A percentile compares a stretch with the other conserved stretches of the same genome.
Evolutionary conservation across 495 filamentous ascomycete genomes (phyloP).

Genomic region (Amphirosellinia nigrospora): DNA sequence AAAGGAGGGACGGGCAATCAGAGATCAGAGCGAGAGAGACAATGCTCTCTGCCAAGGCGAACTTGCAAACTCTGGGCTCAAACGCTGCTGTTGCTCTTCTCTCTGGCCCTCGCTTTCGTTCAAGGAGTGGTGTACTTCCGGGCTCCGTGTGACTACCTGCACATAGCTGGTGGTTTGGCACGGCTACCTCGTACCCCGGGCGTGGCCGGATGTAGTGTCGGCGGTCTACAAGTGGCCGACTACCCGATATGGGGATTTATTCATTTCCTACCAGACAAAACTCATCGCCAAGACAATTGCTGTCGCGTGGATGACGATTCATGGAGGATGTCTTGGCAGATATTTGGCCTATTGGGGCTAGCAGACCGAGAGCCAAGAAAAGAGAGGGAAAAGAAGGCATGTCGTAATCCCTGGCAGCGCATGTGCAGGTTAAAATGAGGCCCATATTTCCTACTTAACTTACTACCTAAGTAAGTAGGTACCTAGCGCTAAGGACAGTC

Average conservation of each 20-base stretch:
- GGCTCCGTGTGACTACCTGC: not conserved
- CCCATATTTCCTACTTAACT: not conserved
- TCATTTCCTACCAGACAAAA: constrained; percentile 13
- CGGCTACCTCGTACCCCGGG: not conserved
- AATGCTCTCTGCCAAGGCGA: constrained; percentile 1
- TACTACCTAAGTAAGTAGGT: too few relatives aligned
- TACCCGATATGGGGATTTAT: not conserved
- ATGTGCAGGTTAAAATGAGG: constrained; percentile 5
- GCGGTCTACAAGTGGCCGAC: constrained; percentile 1
- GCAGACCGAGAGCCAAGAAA: too few relatives aligned
- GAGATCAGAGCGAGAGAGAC: too few relatives aligned
- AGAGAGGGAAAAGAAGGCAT: not conserved
- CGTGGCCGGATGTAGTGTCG: not conserved
- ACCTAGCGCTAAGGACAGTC: too few relatives aligned
- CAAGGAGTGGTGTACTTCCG: not conserved
- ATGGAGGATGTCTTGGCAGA: not conserved
- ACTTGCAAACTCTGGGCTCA: constrained; percentile 1
- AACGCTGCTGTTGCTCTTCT: not conserved
- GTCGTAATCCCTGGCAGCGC: not conserved
- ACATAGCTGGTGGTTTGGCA: not conserved
- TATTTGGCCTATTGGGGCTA: not conserved
- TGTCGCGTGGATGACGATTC: constrained; percentile 13
- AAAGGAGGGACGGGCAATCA: constrained; percentile 5
- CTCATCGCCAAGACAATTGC: constrained; percentile 9
- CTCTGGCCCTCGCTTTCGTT: not conserved